Evolutionary conservation across 2,329 filamentous ascomycete genomes (phyloP), one percentile per base, ranked within the genome.

Genomic region (Scytalidium sp.): DNA sequence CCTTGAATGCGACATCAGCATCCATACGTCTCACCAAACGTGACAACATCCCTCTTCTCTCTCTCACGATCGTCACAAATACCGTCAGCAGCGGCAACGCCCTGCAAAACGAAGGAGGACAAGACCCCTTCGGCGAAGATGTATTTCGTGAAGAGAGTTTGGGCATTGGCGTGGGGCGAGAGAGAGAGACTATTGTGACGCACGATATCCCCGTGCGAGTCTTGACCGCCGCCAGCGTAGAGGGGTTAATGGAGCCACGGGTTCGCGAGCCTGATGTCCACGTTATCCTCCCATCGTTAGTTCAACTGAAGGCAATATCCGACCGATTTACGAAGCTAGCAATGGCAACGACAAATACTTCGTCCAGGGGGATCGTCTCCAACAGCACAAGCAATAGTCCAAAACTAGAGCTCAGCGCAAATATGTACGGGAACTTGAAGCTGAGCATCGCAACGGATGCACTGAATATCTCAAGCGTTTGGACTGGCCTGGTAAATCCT

Each of bases 141-240:
- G 67, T 73, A 23, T 79, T 77, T 58, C 66, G 71, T 51, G 71
- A 81, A 47, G 67, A 72, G 56, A 62, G 60, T 22, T 69, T 84
- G 20, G 81, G 79, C 66, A 82, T 74, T 57, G 80, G 65, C 58
- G 77, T 81, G 20, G 71, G 75, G 41, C 78, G 87, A 50, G 89
- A 93, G 62, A 85, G 90, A 59, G 92, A 97, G 67, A 96, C 94
- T 55, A 80, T 95, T 60, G 88, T 99, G 62, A 96, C 91, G 1
- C 94, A 99, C 65, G 91, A 97, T 69, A 88, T 99, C 36, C 94
- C 94, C n/a, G 87, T 97, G 41, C 86, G 92, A 17, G 91, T 99
- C 1, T 80, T 99, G 9, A 84, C 89, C 50, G 85, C 89, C 2
- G 83, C 87, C 46, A 87, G 83, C 0, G 90, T 97, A n/a, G 88